phyloP scores from a whole-genome alignment of 768 basidiomycete species.

The Suillus hirtellus region DNA sequence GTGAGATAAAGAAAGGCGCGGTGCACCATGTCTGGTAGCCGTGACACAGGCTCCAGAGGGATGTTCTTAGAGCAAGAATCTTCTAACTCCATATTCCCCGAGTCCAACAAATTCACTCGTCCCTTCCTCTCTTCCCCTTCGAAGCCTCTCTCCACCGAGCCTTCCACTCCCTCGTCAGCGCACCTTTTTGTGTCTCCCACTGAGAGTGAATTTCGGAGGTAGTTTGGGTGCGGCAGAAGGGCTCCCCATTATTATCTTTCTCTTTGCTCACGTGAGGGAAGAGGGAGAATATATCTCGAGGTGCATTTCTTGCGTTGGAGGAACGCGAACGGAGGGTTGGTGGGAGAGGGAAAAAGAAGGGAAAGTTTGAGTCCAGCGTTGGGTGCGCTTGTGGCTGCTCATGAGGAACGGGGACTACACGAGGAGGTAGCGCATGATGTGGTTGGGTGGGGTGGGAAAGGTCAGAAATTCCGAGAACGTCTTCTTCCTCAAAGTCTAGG shows the following conservation, averaged over 20 bases:
- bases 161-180: conserved; percentile 78
- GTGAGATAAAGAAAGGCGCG: not conserved
- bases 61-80: not conserved
- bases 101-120: conserved; percentile 23
- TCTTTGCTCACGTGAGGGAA: conserved; percentile 43
- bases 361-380: conserved; percentile 51
- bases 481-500: conserved; percentile 70
- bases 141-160: conserved; percentile 73
- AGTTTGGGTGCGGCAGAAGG: conserved; percentile 24
- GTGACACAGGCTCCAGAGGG: not conserved
- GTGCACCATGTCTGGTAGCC: not conserved
- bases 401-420: conserved; percentile 10
- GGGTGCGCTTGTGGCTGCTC: conserved; percentile 22
- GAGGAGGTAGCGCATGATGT: conserved; percentile 4
- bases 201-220: conserved; percentile 54
- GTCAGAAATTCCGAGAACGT: conserved; percentile 33
- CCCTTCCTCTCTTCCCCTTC: conserved; percentile 59
- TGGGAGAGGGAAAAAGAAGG: conserved; percentile 63
- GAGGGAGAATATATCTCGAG: conserved; percentile 24
- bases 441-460: conserved; percentile 24
- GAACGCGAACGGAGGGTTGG: conserved; percentile 24
- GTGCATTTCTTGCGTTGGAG: conserved; percentile 16
- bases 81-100: not conserved
- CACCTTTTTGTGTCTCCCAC: conserved; percentile 71
- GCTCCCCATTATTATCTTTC: conserved; percentile 51